These are phyloP conservation scores for Phialophora tarda DNA, from an alignment of 2,329 filamentous ascomycete genomes.

Conservation along the genomic window DNA sequence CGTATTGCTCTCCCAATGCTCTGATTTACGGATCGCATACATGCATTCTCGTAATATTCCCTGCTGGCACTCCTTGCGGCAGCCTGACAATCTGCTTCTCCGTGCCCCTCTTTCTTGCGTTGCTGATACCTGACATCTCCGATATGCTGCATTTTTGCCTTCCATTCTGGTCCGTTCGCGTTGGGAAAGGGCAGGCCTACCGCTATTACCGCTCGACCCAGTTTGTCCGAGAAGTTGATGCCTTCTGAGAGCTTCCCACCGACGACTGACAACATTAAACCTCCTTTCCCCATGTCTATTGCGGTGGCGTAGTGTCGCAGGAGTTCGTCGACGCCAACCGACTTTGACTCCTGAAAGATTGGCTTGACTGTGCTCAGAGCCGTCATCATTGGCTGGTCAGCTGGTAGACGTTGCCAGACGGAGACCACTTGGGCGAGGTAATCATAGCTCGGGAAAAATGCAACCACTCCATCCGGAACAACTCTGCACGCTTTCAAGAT, in stretches of 20 bases:
- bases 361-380: constrained; percentile 58
- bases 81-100: constrained; percentile 36
- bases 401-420: constrained; percentile 61
- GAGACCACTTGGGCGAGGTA: constrained; percentile 78
- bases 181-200: constrained; percentile 94
- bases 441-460: constrained; percentile 94
- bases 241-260: constrained; percentile 95
- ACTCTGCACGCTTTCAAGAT: constrained; percentile 72
- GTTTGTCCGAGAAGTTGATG: constrained; percentile 93
- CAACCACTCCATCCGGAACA: constrained; percentile 86
- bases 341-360: constrained; percentile 62
- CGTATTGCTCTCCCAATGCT: constrained; percentile 91
- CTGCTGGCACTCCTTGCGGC: constrained; percentile 61
- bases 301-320: constrained; percentile 74
- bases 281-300: constrained; percentile 69
- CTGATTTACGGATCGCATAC: constrained; percentile 97
- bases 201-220: constrained; percentile 89
- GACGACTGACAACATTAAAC: constrained; percentile 84
- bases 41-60: constrained; percentile 91
- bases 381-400: constrained; percentile 22
- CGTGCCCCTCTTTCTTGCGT: constrained; percentile 29
- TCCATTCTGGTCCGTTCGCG: constrained; percentile 86
- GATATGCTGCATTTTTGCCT: constrained; percentile 86
- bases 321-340: constrained; percentile 65
- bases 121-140: constrained; percentile 53